Conservation (phyloP, 176 grass and related monocot species). For the Areca catechu region DNA sequence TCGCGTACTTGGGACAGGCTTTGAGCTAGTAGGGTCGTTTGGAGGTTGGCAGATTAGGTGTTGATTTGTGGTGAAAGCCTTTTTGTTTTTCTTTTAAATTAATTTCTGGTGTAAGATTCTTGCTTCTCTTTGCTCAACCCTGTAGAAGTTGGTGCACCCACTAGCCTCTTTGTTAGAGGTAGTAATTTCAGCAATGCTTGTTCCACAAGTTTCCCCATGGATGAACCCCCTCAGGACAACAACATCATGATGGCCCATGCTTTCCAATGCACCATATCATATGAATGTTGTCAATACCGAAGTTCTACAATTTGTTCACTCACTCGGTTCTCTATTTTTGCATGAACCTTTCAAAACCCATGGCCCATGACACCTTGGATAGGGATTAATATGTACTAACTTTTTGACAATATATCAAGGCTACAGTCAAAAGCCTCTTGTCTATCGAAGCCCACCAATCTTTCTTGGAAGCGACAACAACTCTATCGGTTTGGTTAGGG, state of each 20-base stretch:
- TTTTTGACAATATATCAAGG: slow-evolving; percentile 36
- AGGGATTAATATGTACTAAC: slow-evolving; percentile 9
- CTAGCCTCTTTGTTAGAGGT: slow-evolving; percentile 10
- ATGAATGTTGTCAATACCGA: background rate
- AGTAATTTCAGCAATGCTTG: slow-evolving; percentile 33
- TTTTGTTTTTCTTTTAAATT: background rate
- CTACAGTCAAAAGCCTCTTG: slow-evolving; percentile 18
- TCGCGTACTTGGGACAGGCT: background rate
- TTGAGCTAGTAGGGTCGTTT: background rate
- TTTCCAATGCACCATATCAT: slow-evolving; percentile 11
- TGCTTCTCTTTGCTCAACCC: background rate
- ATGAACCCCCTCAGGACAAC: slow-evolving; percentile 5
- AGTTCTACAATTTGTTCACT: background rate
- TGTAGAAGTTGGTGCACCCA: slow-evolving; percentile 36
- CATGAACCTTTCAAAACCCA: slow-evolving; percentile 18
- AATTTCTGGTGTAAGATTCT: slow-evolving; percentile 3
- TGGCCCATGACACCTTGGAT: slow-evolving; percentile 24
- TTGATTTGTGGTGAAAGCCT: slow-evolving; percentile 3
- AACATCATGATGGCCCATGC: slow-evolving; percentile 18
- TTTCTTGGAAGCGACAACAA: slow-evolving; percentile 2
- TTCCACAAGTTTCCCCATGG: slow-evolving; percentile 28
- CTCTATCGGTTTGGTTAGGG: background rate
- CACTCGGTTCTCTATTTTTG: slow-evolving; percentile 9
- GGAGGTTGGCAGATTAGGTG: slow-evolving; percentile 34
- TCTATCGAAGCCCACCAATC: slow-evolving; percentile 3